A percentile compares a stretch with the other conserved stretches of the same genome.
These are phyloP conservation scores for Delonix regia DNA, from an alignment of 306 rosid species.

Conservation along the genomic window DNA sequence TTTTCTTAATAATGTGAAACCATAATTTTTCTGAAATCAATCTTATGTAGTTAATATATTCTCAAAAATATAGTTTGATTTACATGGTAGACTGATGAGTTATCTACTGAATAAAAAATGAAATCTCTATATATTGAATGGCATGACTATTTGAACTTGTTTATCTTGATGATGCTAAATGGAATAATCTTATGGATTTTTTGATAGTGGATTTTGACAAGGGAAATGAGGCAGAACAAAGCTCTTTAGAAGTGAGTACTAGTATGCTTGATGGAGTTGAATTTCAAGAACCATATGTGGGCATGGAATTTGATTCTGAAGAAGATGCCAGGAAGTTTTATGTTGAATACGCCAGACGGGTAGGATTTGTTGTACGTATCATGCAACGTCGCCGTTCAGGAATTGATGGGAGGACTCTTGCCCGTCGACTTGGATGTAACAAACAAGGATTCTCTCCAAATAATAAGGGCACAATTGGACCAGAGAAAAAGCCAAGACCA, in stretches of 20 bases:
- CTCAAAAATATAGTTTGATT: constrained; percentile 15
- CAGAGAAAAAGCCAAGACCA: constrained; percentile 69
- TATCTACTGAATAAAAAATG: constrained; percentile 25
- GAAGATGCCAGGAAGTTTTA: constrained; percentile 77
- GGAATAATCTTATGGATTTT: constrained; percentile 39
- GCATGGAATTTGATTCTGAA: constrained; percentile 91
- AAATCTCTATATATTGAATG: constrained; percentile 3
- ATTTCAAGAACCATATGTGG: constrained; percentile 69
- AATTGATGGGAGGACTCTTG: constrained; percentile 87
- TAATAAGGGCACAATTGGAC: constrained; percentile 55
- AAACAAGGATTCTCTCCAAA: constrained; percentile 92
- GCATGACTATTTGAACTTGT: constrained; percentile 20
- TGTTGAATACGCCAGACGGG: constrained; percentile 71
- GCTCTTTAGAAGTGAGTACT: constrained; percentile 50
- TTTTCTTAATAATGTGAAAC: constrained; percentile 16
- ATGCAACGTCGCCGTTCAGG: constrained; percentile 94
- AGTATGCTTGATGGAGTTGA: constrained; percentile 56
- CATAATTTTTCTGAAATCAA: not conserved
- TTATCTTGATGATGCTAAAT: constrained; percentile 29
- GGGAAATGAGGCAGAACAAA: constrained; percentile 47
- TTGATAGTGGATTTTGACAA: constrained; percentile 64
- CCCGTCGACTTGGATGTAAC: constrained; percentile 95
- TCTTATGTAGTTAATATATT: not conserved
- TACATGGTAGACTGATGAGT: constrained; percentile 23
- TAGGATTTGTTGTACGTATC: constrained; percentile 77